These are phyloP conservation scores for Candida chauliodis DNA, from an alignment of 805 yeast genomes.

Conservation along the genomic window DNA sequence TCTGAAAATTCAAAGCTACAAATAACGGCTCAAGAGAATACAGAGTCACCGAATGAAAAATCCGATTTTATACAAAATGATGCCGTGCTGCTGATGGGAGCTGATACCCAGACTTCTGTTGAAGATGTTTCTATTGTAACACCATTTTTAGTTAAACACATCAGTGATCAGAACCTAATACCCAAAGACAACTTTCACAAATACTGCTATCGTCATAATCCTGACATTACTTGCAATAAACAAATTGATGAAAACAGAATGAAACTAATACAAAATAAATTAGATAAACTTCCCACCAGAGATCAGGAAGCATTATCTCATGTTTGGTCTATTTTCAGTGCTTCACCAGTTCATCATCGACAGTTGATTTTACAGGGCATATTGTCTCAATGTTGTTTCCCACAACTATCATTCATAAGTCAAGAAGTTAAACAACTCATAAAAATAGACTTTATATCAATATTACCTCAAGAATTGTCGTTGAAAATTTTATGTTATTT, in stretches of 20 bases:
- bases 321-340: conserved; percentile 80
- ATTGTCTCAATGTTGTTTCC: conserved; percentile 88
- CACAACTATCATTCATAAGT: conserved; percentile 83
- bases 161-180: conserved; percentile 38
- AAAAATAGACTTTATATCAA: conserved; percentile 81
- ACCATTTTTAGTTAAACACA: conserved; percentile 39
- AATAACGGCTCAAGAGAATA: background rate
- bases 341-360: conserved; percentile 68
- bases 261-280: conserved; percentile 55
- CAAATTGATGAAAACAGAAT: conserved; percentile 61
- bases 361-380: conserved; percentile 78
- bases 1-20: background rate
- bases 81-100: background rate
- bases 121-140: conserved; percentile 30
- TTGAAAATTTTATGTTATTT: conserved; percentile 81
- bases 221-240: conserved; percentile 73
- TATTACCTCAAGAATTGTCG: conserved; percentile 82
- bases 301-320: conserved; percentile 78
- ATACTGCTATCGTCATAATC: conserved; percentile 92
- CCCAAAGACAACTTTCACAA: conserved; percentile 54
- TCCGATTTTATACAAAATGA: conserved; percentile 5
- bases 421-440: conserved; percentile 76
- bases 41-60: background rate
- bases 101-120: conserved; percentile 5
- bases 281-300: conserved; percentile 58